A percentile compares a stretch with the other conserved stretches of the same genome.
Evolutionary conservation across 768 basidiomycete genomes (phyloP).

Genomic region (Auricularia cornea): DNA sequence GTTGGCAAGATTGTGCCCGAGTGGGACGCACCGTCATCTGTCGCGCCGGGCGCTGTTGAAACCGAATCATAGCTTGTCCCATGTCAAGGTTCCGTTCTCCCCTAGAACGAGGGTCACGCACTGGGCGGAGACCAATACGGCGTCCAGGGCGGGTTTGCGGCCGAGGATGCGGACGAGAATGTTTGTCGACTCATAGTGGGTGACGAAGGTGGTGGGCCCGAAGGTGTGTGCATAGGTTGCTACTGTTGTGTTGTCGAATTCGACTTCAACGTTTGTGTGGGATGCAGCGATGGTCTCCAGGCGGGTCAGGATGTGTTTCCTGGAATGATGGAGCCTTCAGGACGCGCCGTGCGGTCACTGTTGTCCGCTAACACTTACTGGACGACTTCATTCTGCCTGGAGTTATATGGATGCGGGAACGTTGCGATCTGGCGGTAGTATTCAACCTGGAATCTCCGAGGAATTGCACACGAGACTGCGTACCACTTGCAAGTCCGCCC

Average conservation of each 20-base stretch:
- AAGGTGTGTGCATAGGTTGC: constrained; percentile 21
- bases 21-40: constrained; percentile 49
- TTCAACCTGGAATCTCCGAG: not conserved
- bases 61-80: constrained; percentile 46
- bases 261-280: constrained; percentile 33
- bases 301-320: constrained; percentile 47
- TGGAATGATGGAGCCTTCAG: constrained; percentile 21
- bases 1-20: no score
- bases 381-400: constrained; percentile 60
- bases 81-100: constrained; percentile 7
- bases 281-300: constrained; percentile 37
- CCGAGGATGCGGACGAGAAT: constrained; percentile 59
- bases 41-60: constrained; percentile 64
- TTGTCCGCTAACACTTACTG: not conserved
- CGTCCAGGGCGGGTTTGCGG: constrained; percentile 29
- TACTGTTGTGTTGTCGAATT: constrained; percentile 41
- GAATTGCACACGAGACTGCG: not conserved
- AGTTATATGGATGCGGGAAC: constrained; percentile 70
- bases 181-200: constrained; percentile 62
- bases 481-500: constrained; percentile 45
- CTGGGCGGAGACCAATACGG: constrained; percentile 69
- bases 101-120: constrained; percentile 25
- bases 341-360: not conserved
- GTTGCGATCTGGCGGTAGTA: constrained; percentile 42
- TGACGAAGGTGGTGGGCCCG: constrained; percentile 14